Evolutionary conservation across 78 protist species (phyloP), one percentile per base, ranked within the genome.

Genomic region (Polysphondylium violaceum): DNA sequence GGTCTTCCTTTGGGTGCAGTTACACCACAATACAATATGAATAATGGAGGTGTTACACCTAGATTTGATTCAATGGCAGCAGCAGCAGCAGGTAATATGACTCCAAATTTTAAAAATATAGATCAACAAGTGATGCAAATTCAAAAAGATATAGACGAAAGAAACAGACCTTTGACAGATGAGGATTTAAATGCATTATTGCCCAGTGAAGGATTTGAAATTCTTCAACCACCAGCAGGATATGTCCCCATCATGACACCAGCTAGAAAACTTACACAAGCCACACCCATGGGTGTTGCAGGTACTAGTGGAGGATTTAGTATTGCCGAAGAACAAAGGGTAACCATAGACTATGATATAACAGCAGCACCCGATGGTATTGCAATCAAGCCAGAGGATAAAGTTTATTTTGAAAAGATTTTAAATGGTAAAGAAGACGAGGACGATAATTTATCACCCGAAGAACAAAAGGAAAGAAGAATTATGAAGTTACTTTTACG

Each of bases 331-430:
- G 93, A 77, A 0, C 74, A 86, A 23, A 21, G 29, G 4, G 0
- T 11, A 44, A 35, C 25, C 50, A 16, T 16, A 38, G 90, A 75
- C 6, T 72, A 53, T 68, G 86, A 65, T 17, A 74, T 77, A 21
- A 29, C 50, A 3, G 38, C 61, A 29, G 35, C 69, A 36, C 59
- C 83, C 2, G 95, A 61, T 25, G 89, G 98, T 61, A 98, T 99
- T 0, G 83, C 93, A 23, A 55, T 97, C 63, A 97, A 97, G 87
- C 99, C 99, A 5, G 99, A 98, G 72, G 99, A 98, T 92, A 68
- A 76, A 71, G 95, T 85, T 58, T 73, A 94, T 92, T 98, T 98
- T 87, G 95, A 68, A 68, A 89, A 85, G 74, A 95, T 98, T 23
- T 85, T 98, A 35, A 44, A 40, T 11, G 87, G 47, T 9, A 55